Percentiles rank a stretch among this genome's conserved stretches.
phyloP scores from a whole-genome alignment of 352 stramenopile species.

The Pythium graminicola region DNA sequence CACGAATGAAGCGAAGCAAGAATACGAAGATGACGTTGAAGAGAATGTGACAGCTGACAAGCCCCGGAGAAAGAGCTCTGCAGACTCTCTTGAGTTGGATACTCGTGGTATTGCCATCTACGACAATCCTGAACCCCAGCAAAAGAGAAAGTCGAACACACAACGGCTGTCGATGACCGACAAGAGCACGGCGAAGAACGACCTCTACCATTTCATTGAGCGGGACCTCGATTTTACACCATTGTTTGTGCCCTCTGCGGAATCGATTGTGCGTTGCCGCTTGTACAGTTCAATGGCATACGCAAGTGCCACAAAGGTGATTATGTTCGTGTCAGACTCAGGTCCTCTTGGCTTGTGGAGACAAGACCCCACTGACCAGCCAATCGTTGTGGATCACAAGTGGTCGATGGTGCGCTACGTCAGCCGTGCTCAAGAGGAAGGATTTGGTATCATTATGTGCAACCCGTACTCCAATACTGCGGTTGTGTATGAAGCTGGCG shows the following conservation, averaged over 20 bases:
- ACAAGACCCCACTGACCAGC: constrained; percentile 53
- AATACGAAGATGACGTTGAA: constrained; percentile 36
- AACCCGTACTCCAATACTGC: constrained; percentile 86
- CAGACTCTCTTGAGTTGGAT: constrained; percentile 74
- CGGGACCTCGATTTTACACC: constrained; percentile 77
- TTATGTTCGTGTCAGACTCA: constrained; percentile 83
- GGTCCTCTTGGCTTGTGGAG: constrained; percentile 79
- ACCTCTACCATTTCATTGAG: constrained; percentile 85
- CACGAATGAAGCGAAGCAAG: constrained; percentile 30
- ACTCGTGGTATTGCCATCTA: constrained; percentile 68
- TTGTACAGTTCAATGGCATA: constrained; percentile 88
- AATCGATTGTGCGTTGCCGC: constrained; percentile 80
- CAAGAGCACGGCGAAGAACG: constrained; percentile 57
- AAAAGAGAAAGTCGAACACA: constrained; percentile 28
- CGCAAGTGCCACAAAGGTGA: constrained; percentile 76
- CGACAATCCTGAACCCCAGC: constrained; percentile 44
- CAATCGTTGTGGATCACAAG: constrained; percentile 70
- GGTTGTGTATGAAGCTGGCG: constrained; percentile 83
- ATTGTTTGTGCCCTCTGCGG: constrained; percentile 78
- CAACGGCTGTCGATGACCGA: constrained; percentile 42
- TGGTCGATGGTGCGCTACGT: constrained; percentile 87
- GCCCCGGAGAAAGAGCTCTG: constrained; percentile 57
- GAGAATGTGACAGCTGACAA: constrained; percentile 20
- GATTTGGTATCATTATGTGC: constrained; percentile 80
- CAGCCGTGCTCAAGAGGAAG: constrained; percentile 76